Evolutionary conservation across 352 stramenopile genomes (phyloP), one percentile per base, ranked within the genome.

Genomic region (Phytophthora pini): DNA sequence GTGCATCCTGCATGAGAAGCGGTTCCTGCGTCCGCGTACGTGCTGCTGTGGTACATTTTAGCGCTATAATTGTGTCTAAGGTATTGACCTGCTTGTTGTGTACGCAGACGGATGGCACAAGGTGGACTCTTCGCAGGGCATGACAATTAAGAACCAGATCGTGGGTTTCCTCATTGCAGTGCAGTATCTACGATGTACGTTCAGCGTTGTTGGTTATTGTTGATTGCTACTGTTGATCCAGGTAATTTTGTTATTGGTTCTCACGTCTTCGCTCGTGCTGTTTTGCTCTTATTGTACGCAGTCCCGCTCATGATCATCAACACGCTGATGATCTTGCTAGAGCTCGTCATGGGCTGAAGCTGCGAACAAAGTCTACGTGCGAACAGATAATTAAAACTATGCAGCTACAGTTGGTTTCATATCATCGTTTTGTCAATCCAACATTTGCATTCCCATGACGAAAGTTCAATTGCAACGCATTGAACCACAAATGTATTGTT

Each of bases 131-230:
- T 87, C 82, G 22, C 74, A 95, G 52, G 88, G 88, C 51, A 80
- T 88, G 82, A 92, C 84, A 32, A 80, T 95, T 56, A 95, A 95
- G 75, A 96, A 96, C 72, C 88, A 96, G 69, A 67, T 94, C 65
- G 75, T 95, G 29, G 87, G 88, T 46, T 92, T 96, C 56, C 72
- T 96, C 24, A 76, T 92, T 29, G 87, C 88, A 4, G 87, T 96
- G 52, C 88, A 93, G 68, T 96, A 94, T 77, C 64, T 96, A 24
- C 72, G 88, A 66, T 79, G 88, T 96, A 81, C 48, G 80, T 71
- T 2, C 47, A 4, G 22, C 22, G 22, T 8, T 48, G 13, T 4
- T n/a, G 50, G 41, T 13, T 57, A n/a, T 48, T 31, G 24, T 41
- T 12, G 31, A 39, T 40, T 39, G 44, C n/a, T 54, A 12, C 2